phyloP scores from a whole-genome alignment of 2,329 filamentous ascomycete genomes.

The Diplodia corticola region DNA sequence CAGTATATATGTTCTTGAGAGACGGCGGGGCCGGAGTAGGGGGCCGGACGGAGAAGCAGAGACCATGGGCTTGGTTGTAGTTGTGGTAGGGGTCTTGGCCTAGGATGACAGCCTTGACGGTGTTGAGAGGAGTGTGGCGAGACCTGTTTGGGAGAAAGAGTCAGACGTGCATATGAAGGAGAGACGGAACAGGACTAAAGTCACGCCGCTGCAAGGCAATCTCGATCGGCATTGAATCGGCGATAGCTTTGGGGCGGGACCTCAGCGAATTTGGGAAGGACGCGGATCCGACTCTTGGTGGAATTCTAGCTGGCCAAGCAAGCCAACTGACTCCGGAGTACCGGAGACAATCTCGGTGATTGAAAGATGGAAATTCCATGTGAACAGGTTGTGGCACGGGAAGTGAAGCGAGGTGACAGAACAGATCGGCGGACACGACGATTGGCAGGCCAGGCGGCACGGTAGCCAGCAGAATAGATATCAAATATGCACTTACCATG shows the following conservation, averaged over 20 bases:
- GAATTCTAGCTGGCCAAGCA: background rate
- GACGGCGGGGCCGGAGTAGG: conserved; percentile 87
- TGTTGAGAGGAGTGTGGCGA: conserved; percentile 83
- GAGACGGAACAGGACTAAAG: background rate
- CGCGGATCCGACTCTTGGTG: no score
- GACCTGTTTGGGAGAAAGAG: conserved; percentile 62
- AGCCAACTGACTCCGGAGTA: background rate
- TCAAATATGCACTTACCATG: conserved; percentile 65
- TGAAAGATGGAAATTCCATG: background rate
- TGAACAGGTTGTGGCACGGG: background rate
- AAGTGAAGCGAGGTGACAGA: background rate
- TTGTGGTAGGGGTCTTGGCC: conserved; percentile 99
- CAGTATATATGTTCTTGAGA: conserved; percentile 89
- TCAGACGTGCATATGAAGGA: background rate
- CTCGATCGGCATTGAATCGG: background rate
- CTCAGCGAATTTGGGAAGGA: background rate
- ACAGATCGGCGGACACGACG: background rate
- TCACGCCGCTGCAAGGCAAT: background rate
- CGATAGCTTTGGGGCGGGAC: background rate
- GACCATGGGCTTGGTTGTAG: conserved; percentile 88
- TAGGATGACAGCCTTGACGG: conserved; percentile 87
- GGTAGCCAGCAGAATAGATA: background rate
- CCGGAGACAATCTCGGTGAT: background rate
- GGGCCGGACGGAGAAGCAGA: conserved; percentile 91
- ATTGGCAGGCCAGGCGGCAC: background rate